phyloP scores from a whole-genome alignment of 495 filamentous ascomycete genomes.

The Monascus purpureus region DNA sequence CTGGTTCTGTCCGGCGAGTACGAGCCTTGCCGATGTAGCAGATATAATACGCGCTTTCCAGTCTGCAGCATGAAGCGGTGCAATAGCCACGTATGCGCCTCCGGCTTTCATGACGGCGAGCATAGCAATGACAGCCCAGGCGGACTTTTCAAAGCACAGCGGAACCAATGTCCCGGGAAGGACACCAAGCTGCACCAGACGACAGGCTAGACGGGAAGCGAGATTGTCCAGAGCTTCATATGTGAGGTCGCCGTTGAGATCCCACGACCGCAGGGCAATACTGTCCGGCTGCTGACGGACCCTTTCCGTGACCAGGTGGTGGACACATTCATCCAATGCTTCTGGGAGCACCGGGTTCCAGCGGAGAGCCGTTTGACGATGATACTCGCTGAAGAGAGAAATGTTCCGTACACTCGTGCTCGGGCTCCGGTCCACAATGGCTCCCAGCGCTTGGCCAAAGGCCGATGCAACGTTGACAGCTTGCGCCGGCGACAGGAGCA shows the following conservation, averaged over 20 bases:
- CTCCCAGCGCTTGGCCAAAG: no score
- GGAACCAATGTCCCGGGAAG: slow-evolving; percentile 21
- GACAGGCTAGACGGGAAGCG: slow-evolving; percentile 12
- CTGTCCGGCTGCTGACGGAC: slow-evolving; percentile 11
- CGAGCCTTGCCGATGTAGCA: slow-evolving; percentile 44
- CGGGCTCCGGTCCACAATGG: no score
- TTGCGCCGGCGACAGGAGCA: no score
- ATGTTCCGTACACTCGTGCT: no score
- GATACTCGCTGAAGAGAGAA: no score
- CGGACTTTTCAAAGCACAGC: slow-evolving; percentile 33
- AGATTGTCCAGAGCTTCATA: slow-evolving; percentile 32
- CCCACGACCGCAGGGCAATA: slow-evolving; percentile 14
- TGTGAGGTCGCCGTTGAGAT: slow-evolving; percentile 38
- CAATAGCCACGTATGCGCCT: background rate
- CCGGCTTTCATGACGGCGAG: slow-evolving; percentile 30
- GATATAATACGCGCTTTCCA: slow-evolving; percentile 17
- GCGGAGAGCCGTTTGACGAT: no score
- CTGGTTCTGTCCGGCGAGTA: no score
- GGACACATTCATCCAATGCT: no score
- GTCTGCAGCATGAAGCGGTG: slow-evolving; percentile 5
- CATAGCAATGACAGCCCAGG: slow-evolving; percentile 27
- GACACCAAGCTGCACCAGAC: slow-evolving; percentile 11
- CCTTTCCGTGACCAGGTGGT: slow-evolving; percentile 24
- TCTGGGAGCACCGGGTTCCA: no score
- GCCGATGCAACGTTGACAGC: no score